Evolutionary conservation across 2,329 filamentous ascomycete species (phyloP).

Genomic region (Plenodomus tracheiphilus): DNA sequence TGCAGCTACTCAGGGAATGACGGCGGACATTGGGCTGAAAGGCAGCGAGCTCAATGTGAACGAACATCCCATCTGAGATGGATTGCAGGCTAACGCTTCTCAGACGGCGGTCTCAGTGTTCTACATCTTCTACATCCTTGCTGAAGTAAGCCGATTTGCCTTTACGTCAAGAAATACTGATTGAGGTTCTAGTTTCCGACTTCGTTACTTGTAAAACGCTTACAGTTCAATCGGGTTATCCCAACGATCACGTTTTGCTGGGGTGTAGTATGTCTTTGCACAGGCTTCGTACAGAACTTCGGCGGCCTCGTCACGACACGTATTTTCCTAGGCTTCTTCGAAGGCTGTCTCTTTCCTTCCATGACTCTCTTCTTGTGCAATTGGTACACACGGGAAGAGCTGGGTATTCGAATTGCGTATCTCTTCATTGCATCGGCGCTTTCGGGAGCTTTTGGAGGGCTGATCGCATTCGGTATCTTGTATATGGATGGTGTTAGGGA

Average conservation of each 20-base stretch:
- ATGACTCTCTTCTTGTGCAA: slow-evolving; percentile 39
- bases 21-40: slow-evolving; percentile 29
- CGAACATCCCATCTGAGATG: not conserved
- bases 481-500: slow-evolving; percentile 33
- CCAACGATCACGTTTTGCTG: slow-evolving; percentile 55
- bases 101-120: slow-evolving; percentile 41
- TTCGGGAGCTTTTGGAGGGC: slow-evolving; percentile 31
- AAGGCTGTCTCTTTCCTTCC: slow-evolving; percentile 37
- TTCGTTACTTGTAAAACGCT: slow-evolving; percentile 36
- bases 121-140: slow-evolving; percentile 43
- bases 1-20: slow-evolving; percentile 42
- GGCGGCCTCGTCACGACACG: slow-evolving; percentile 23
- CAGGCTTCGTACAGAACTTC: slow-evolving; percentile 26
- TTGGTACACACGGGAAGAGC: slow-evolving; percentile 37
- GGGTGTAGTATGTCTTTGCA: slow-evolving; percentile 51
- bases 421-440: slow-evolving; percentile 34
- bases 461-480: slow-evolving; percentile 35
- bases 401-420: slow-evolving; percentile 34
- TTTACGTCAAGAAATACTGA: not conserved
- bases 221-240: slow-evolving; percentile 41
- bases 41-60: slow-evolving; percentile 32
- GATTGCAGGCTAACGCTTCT: not conserved
- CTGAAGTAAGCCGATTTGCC: slow-evolving; percentile 22
- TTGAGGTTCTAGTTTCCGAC: slow-evolving; percentile 42
- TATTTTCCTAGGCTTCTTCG: slow-evolving; percentile 35